Base-by-base conservation (phyloP, 2,329 filamentous ascomycete species). In the Boeremia exigua region DNA sequence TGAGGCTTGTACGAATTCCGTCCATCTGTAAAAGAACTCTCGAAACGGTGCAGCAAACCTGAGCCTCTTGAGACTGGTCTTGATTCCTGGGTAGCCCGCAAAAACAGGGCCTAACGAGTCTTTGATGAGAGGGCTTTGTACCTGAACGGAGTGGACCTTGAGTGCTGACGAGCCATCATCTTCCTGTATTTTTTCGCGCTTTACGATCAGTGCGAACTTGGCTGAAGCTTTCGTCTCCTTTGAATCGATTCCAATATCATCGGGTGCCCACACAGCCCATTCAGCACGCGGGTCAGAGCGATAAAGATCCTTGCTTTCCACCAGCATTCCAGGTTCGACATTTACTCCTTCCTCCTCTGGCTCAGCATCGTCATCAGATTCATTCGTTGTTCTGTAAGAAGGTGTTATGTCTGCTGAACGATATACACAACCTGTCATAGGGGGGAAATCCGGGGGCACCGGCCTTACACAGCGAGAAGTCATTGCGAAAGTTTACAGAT, bases 11-110 rank as follows among this genome's bases (percentile, higher is more conserved):
- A 61, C 36, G 19, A 79, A 62, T 27, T 70, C 62, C 3, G 60
- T 73, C 86, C 86, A 90, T 23, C 87, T 81, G 71, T 90, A 86
- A 30, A 88, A 82, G 50, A 90, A 84, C 0, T 84, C 83, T 60
- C 83, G 76, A 58, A 89, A 89, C 0, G 85, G 85, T 0, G 81
- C 81, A 10, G 75, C 68, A 57, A 90, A 88, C 50, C 84, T 82
- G 3, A 90, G 76, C 2, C 84, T 80, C 17, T 85, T 79, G 25
- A 90, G 75, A 11, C 78, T 79, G 32, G 83, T 81, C 2, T 84
- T 83, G 29, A 89, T 78, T 1, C 86, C 85, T 0, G 83, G 82
- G 56, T 88, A 88, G 7, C 78, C 82, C 1, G 79, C 72, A n/a
- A 89, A 77, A 10, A 88, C 78, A 14, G 81, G 77, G 8, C 75